A percentile compares a stretch with the other conserved stretches of the same genome.
These are phyloP conservation scores for Leccinum proximum DNA, from an alignment of 1,284 basidiomycete species.

Conservation along the genomic window DNA sequence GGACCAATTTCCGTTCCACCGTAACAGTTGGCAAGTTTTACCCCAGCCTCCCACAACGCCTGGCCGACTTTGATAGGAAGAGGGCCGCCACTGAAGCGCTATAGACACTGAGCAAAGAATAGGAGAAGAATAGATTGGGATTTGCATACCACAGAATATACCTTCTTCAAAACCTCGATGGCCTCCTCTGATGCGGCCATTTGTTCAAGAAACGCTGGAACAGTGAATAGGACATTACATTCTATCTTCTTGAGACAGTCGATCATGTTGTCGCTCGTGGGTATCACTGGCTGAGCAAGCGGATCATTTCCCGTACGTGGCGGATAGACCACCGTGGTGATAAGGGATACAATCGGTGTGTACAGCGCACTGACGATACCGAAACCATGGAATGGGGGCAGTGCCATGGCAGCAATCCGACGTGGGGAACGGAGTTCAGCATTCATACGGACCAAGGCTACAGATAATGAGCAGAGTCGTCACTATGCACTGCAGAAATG, in stretches of 20 bases:
- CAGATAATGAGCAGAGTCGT: neutral
- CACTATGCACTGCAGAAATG: neutral
- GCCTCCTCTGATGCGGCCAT: neutral
- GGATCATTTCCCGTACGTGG: slow-evolving; percentile 12
- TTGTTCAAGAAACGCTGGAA: neutral
- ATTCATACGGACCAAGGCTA: slow-evolving; percentile 6
- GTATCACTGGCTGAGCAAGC: slow-evolving; percentile 15
- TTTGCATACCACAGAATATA: neutral
- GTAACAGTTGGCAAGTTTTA: slow-evolving; percentile 16
- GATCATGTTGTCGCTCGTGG: slow-evolving; percentile 18
- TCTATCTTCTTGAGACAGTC: slow-evolving; percentile 9
- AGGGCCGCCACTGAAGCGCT: slow-evolving; percentile 27
- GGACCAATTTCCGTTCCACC: slow-evolving; percentile 29
- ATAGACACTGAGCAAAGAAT: neutral
- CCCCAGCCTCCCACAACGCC: slow-evolving; percentile 19
- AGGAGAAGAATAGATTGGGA: too few species aligned
- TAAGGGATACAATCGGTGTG: slow-evolving; percentile 6
- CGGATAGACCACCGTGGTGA: slow-evolving; percentile 16
- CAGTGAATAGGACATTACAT: neutral
- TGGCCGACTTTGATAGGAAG: slow-evolving; percentile 24
- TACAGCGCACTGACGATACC: slow-evolving; percentile 22
- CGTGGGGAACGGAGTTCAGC: slow-evolving; percentile 4
- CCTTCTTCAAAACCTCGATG: neutral
- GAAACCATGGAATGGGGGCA: slow-evolving; percentile 27
- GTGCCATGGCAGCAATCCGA: slow-evolving; percentile 22